These are phyloP conservation scores for Aspergillus sp. DNA, from an alignment of 2,329 filamentous ascomycete genomes.

Conservation along the genomic window DNA sequence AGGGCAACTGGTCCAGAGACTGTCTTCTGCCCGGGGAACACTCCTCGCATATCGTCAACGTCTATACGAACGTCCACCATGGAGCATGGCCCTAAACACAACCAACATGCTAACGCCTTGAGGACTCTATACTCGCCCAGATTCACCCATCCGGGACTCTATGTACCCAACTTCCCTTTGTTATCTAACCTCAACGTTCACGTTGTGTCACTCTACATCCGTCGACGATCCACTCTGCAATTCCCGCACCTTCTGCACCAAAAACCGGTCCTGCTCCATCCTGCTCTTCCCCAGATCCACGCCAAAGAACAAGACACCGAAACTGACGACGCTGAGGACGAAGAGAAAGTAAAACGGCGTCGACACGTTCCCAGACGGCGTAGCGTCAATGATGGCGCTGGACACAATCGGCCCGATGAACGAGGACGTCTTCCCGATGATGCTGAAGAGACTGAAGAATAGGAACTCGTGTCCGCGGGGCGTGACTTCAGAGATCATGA, in stretches of 20 bases:
- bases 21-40: too few relatives aligned
- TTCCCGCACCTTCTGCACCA: slow-evolving; percentile 26
- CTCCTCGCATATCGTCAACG: too few relatives aligned
- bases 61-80: too few relatives aligned
- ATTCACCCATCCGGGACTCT: too few relatives aligned
- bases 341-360: slow-evolving; percentile 60
- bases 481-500: slow-evolving; percentile 61
- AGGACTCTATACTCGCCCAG: too few relatives aligned
- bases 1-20: too few relatives aligned
- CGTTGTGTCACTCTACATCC: too few relatives aligned
- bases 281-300: slow-evolving; percentile 54
- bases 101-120: too few relatives aligned
- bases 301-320: slow-evolving; percentile 44
- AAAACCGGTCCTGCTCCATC: slow-evolving; percentile 49
- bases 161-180: too few relatives aligned
- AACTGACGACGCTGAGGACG: slow-evolving; percentile 48
- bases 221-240: neutral
- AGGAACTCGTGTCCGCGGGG: slow-evolving; percentile 60
- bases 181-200: too few relatives aligned
- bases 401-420: slow-evolving; percentile 63
- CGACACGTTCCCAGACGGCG: slow-evolving; percentile 45
- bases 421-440: slow-evolving; percentile 58
- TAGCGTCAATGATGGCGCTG: slow-evolving; percentile 58
- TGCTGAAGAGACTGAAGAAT: slow-evolving; percentile 61
- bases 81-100: too few relatives aligned